Base-by-base conservation (phyloP, 495 filamentous ascomycete genomes). In the Xylaria flabelliformis region DNA sequence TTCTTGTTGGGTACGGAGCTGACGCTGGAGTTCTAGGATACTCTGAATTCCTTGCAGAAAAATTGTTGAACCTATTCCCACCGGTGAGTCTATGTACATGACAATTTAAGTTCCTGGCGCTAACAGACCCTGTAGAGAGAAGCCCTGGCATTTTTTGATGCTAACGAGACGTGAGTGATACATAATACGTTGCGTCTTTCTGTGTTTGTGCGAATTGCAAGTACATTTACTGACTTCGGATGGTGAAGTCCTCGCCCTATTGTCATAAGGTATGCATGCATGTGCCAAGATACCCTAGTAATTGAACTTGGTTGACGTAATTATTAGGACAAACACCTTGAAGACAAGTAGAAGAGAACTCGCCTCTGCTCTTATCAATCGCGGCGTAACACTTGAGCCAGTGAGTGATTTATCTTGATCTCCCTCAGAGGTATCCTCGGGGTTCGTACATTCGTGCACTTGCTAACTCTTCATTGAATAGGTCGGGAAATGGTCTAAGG, bases 121-220 rank as follows among this genome's bases (percentile, higher is more conserved):
- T 71, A 39, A 71, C 48, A 6, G 12, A 56, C 5, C 2, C 8
- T 5, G 12, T 32, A 71, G 69, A 90, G 91, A 76, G 97, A 99
- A 83, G 97, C 96, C 0, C 97, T 99, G 71, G 94, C 94, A 8
- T 99, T 99, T 82, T 99, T 99, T 83, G 96, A 99, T 81, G 95
- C 95, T 56, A 99, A 99, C 88, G 96, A 99, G 82, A 94, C 92
- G 29, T 71, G 46, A 71, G 69, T 65, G 12, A 46, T 50, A 53
- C 12, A 19, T 9, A 15, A 21, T 13, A 13, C 1, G 61, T n/a
- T 13, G 12, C 1, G 61, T 5, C 42, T 19, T 46, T 4, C 10
- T 50, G 8, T n/a, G 34, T 62, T 10, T 24, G 39, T 24, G 9
- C 21, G 17, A 21, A 26, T 48, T n/a, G 17, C 4, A n/a, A 26